phyloP scores from a whole-genome alignment of 768 basidiomycete genomes.

The Russula brevipes region DNA sequence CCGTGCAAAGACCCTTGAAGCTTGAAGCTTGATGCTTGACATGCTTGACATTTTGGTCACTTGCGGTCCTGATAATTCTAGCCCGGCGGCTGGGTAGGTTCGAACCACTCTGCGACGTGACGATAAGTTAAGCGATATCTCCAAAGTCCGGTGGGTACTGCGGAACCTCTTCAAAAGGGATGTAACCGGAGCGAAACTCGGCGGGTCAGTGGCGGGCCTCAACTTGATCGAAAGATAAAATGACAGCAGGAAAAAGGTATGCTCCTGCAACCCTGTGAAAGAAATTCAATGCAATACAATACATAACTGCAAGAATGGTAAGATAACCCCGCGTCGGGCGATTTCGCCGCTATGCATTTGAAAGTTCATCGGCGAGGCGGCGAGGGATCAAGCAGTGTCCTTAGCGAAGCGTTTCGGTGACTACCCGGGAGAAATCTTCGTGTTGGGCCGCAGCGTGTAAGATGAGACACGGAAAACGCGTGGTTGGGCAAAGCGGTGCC shows the following conservation, averaged over 20 bases:
- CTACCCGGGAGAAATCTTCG: background rate
- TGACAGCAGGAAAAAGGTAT: background rate
- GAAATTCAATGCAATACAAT: too few species aligned
- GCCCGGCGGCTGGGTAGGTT: background rate
- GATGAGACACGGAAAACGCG: background rate
- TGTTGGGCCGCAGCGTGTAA: background rate
- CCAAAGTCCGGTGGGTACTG: background rate
- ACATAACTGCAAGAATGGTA: too few species aligned
- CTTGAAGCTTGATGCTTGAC: background rate
- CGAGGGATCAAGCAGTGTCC: background rate
- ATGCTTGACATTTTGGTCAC: background rate
- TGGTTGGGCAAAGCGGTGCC: background rate
- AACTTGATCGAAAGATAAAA: background rate
- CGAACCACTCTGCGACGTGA: constrained; percentile 1
- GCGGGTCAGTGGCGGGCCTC: background rate
- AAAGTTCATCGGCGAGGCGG: background rate
- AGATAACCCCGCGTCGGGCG: too few species aligned
- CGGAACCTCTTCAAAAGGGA: background rate
- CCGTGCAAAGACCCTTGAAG: background rate
- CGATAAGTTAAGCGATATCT: background rate
- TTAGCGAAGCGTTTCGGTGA: background rate
- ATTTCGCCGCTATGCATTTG: too few species aligned
- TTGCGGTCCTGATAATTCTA: background rate
- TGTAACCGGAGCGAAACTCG: background rate
- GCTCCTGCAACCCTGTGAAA: background rate